Evolutionary conservation across 1,284 basidiomycete genomes (phyloP).

Genomic region (Sanguinoderma infundibulare): DNA sequence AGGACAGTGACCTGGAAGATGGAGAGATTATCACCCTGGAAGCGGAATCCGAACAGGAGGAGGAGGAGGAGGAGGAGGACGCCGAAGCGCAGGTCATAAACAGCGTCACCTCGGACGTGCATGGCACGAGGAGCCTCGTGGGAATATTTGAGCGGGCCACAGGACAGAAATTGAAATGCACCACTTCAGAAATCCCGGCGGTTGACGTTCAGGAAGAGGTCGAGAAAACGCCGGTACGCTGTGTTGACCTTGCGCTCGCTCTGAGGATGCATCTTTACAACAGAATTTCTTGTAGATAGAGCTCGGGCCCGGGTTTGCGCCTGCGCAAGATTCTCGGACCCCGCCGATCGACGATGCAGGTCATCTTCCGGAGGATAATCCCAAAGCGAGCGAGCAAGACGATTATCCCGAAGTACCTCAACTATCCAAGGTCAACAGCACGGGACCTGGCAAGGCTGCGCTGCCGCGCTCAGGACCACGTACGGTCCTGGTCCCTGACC

Average conservation of each 20-base stretch:
- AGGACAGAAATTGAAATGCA: background rate
- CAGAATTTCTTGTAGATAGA: background rate
- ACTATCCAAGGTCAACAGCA: background rate
- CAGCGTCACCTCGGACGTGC: background rate
- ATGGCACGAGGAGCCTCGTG: background rate
- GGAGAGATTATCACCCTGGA: background rate
- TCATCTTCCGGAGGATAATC: background rate
- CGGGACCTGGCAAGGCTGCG: background rate
- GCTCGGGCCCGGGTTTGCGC: background rate
- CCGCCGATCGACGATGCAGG: background rate
- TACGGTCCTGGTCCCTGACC: background rate
- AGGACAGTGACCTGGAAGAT: slow-evolving; percentile 21
- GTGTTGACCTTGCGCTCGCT: background rate
- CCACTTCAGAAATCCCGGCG: background rate
- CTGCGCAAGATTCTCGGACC: background rate
- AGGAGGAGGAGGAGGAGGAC: background rate
- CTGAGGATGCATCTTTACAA: background rate
- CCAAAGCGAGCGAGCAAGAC: background rate
- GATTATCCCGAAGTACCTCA: background rate
- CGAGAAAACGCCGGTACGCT: background rate
- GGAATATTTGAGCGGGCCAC: background rate
- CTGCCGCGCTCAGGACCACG: background rate
- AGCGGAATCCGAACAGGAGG: background rate
- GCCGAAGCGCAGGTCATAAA: background rate
- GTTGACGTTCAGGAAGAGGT: background rate